Base-by-base conservation (phyloP, 768 basidiomycete species). In the Gymnopilus dilepis region DNA sequence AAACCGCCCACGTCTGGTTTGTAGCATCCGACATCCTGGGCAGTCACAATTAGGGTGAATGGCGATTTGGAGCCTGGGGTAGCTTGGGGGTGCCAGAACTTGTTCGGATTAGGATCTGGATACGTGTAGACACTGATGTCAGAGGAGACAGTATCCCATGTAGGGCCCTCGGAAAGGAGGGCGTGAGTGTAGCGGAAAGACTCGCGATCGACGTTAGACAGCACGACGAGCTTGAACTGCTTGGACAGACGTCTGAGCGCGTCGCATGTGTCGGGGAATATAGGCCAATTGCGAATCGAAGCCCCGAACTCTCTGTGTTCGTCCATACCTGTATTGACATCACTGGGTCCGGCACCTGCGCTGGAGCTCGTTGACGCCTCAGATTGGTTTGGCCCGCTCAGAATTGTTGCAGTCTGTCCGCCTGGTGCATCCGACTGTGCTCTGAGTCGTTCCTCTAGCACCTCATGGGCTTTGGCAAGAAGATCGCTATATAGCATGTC, bases 1-100 rank as follows among this genome's bases (percentile, higher is more conserved):
- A 88, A 86, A 56, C 85, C 86, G 8, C 77, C 79, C 6, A 80
- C 76, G 6, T 84, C 81, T 21, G 89, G 91, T 70, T 92, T 92
- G 74, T 91, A 92, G 34, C 84, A 84, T n/a, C 84, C 84, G 4
- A 84, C 82, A 63, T 90, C 89, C 70, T 92, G 84, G 5, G 91
- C 90, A 7, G 90, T 92, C 66, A 89, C 75, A 57, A 90, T 77
- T 54, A 86, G 78, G 26, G 85, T 82, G 72, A 92, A 92, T 0
- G 86, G 82, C 24, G 89, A 89, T 51, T 77, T 74, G 6, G 80
- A 79, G 30, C 71, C 70, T 4, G 76, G 72, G 0, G 76, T 78
- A 34, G 73, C 68, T 24, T 81, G 79, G 0, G 74, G 83, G 57
- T 82, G 80, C 78, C 82, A 84, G 50, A 76, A 75, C 38, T 72